Conservation (phyloP, 306 rosid species). For the Glycine tomentella region DNA sequence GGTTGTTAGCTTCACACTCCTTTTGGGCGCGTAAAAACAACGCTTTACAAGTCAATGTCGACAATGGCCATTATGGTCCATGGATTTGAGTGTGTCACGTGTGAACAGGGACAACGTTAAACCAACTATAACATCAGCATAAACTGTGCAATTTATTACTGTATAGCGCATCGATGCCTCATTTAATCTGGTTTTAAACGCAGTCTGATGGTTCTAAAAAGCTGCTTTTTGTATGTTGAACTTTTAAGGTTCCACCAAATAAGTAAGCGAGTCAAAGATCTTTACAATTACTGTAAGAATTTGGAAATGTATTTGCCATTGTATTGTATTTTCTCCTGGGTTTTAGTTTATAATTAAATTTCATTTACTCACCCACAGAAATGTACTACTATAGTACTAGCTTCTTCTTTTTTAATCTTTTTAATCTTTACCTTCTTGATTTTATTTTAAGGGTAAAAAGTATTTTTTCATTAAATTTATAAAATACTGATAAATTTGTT, state of each 20-base stretch:
- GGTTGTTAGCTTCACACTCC: conserved; percentile 16
- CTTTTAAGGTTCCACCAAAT: background rate
- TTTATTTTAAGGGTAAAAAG: too few relatives aligned
- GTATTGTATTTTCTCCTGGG: too few relatives aligned
- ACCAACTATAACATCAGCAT: background rate
- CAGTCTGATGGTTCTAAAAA: background rate
- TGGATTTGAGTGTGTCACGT: conserved; percentile 22
- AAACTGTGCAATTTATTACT: background rate
- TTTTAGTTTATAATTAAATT: too few relatives aligned
- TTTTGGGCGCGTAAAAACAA: conserved; percentile 17
- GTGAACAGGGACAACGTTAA: conserved; percentile 34
- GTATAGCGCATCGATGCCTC: too few relatives aligned
- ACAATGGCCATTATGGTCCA: background rate
- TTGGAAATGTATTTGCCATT: background rate
- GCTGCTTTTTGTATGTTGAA: background rate
- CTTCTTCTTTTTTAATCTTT: too few relatives aligned
- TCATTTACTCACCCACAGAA: too few relatives aligned
- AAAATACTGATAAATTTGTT: too few relatives aligned
- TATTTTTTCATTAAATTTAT: too few relatives aligned
- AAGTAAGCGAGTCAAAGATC: too few relatives aligned
- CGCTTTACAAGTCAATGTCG: background rate
- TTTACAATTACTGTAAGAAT: background rate
- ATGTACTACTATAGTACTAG: too few relatives aligned
- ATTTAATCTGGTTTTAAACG: background rate
- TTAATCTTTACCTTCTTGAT: too few relatives aligned